Base-by-base conservation (phyloP, 305 asterid genomes). In the Fraxinus platypoda region DNA sequence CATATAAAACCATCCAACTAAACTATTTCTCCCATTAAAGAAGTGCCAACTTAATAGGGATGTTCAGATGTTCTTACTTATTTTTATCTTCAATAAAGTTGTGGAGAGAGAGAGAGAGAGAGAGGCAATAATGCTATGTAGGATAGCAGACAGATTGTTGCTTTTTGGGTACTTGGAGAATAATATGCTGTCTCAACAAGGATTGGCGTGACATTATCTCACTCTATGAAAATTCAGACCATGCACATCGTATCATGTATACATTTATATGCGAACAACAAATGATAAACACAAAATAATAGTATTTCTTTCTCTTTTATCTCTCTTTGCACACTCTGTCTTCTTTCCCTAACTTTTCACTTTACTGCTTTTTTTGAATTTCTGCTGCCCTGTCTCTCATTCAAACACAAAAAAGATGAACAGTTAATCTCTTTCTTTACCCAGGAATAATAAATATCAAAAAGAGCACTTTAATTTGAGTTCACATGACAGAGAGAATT, bases 71-170 rank as follows among this genome's bases (percentile, higher is more conserved):
- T 38, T 38, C 57, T 46, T 46, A 46, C n/a, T 1, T 15, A 46
- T 3, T 13, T 46, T 19, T 13, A 13, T 46, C 57, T 46, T 46
- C 19, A 46, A 46, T 3, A 46, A 46, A 46, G 57, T 46, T 46
- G 6, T 3, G 2, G 2, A 43, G 52, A 43, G 81, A 70, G 84
- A 80, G 77, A 38, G 46, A 37, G 79, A 78, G 84, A 82, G 77
- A 80, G 80, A 26, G 79, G 33, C 71, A 83, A 83, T 84, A 87
- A 86, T 77, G 85, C 86, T 66, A 41, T 46, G 77, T 84, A 79
- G 81, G 81, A 85, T 84, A 88, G 88, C 82, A 88, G 92, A 91
- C 92, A 91, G 88, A 86, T 89, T 23, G 89, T 81, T 88, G 90
- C 90, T 88, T 90, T 85, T 85, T 86, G 87, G 89, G 86, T 83